A percentile compares a stretch with the other conserved stretches of the same genome.
Conservation (phyloP, 768 basidiomycete species). For the Amanita rimosa region DNA sequence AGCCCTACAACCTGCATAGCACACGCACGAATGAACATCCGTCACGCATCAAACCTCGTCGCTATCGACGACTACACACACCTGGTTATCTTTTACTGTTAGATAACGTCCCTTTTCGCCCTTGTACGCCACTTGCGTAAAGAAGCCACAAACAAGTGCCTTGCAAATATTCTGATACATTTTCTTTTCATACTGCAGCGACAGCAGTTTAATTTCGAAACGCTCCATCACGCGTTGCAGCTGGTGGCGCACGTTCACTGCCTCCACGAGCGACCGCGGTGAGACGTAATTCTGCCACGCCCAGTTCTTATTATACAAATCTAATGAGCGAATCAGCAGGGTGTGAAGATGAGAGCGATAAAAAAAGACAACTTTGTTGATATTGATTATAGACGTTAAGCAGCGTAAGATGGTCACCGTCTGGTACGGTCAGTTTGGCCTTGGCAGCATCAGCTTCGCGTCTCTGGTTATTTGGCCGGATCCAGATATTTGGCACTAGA, state of each 20-base stretch:
- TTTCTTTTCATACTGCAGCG: constrained; percentile 56
- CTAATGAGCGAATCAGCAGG: constrained; percentile 22
- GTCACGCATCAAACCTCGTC: background rate
- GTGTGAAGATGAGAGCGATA: background rate
- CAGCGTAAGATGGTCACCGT: constrained; percentile 92
- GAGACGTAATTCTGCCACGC: constrained; percentile 87
- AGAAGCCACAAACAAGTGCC: constrained; percentile 86
- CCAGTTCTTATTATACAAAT: constrained; percentile 77
- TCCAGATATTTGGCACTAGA: constrained; percentile 86
- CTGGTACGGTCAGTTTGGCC: constrained; percentile 76
- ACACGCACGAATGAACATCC: background rate
- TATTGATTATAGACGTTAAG: constrained; percentile 96
- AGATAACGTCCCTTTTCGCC: constrained; percentile 81
- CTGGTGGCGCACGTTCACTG: constrained; percentile 88
- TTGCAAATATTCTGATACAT: constrained; percentile 67
- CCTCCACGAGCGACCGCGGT: constrained; percentile 36
- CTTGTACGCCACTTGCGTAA: constrained; percentile 96
- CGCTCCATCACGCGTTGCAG: constrained; percentile 88
- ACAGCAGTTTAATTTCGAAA: constrained; percentile 68
- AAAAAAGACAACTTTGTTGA: constrained; percentile 52
- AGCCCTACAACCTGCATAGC: constrained; percentile 55
- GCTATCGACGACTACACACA: no score
- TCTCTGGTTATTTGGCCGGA: constrained; percentile 78
- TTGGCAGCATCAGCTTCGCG: constrained; percentile 93
- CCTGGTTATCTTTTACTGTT: constrained; percentile 95